Evolutionary conservation across 2,329 filamentous ascomycete genomes (phyloP).

Genomic region (Bipolaris zeicola): DNA sequence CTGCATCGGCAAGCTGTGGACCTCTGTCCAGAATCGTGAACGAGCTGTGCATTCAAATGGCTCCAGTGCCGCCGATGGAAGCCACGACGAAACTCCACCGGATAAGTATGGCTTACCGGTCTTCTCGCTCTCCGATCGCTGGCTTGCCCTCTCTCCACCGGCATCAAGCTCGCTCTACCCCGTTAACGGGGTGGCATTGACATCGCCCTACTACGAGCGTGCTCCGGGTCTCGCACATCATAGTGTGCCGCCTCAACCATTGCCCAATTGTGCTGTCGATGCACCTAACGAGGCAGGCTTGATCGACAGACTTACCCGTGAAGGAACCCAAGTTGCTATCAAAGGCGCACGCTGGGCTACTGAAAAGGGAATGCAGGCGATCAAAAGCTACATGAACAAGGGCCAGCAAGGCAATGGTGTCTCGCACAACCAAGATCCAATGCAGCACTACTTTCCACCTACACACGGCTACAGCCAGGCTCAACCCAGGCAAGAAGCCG

Average conservation of each 20-base stretch:
- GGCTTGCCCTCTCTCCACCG: constrained; percentile 78
- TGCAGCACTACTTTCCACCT: constrained; percentile 69
- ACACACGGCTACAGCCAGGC: constrained; percentile 69
- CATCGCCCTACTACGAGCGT: constrained; percentile 57
- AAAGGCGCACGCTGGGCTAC: constrained; percentile 76
- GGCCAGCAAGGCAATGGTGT: constrained; percentile 30
- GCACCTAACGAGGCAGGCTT: constrained; percentile 73
- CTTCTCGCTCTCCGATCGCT: constrained; percentile 71
- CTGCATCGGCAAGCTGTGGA: constrained; percentile 92
- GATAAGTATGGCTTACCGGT: constrained; percentile 65
- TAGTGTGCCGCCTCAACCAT: constrained; percentile 71
- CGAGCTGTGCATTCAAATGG: constrained; percentile 40
- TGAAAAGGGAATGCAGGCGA: constrained; percentile 76
- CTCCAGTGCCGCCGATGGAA: constrained; percentile 45
- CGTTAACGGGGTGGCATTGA: constrained; percentile 68
- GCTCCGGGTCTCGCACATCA: constrained; percentile 63
- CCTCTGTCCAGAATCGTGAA: constrained; percentile 68
- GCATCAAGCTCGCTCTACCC: constrained; percentile 72
- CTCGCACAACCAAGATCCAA: constrained; percentile 45
- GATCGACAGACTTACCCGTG: constrained; percentile 77
- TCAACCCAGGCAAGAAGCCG: constrained; percentile 65
- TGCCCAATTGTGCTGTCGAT: constrained; percentile 70
- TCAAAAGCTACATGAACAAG: constrained; percentile 79
- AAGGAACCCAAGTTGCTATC: constrained; percentile 78
- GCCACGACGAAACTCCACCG: constrained; percentile 38